Evolutionary conservation across 768 basidiomycete genomes (phyloP).

Genomic region (Amanita exitialis): DNA sequence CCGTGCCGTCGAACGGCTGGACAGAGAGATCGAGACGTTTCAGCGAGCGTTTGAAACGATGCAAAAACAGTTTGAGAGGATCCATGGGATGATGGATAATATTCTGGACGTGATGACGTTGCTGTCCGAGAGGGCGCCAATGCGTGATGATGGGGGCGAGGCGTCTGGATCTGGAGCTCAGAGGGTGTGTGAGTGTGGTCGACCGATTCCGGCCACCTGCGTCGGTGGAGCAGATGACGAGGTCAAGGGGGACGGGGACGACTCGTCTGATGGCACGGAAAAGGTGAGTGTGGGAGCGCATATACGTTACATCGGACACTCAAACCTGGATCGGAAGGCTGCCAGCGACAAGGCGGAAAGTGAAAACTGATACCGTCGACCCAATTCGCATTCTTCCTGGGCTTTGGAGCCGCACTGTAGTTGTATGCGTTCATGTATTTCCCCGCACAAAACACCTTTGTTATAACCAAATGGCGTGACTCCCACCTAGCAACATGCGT

Average conservation of each 20-base stretch:
- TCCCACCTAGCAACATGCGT: slow-evolving; percentile 30
- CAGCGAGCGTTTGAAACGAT: not conserved
- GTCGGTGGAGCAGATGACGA: not conserved
- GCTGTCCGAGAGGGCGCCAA: not conserved
- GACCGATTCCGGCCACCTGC: not conserved
- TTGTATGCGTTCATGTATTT: no score
- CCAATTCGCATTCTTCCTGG: no score
- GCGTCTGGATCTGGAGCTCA: no score
- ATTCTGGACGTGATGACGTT: not conserved
- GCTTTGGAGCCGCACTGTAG: no score
- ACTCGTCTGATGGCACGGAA: not conserved
- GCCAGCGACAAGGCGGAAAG: no score
- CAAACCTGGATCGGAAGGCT: no score
- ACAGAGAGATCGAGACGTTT: not conserved
- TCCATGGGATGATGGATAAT: not conserved
- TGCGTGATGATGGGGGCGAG: not conserved
- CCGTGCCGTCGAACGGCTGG: not conserved
- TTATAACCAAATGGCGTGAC: slow-evolving; percentile 41
- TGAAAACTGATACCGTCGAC: no score
- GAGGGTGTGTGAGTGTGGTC: not conserved
- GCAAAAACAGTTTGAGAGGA: not conserved
- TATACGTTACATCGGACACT: no score
- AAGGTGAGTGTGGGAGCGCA: not conserved
- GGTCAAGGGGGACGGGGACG: not conserved
- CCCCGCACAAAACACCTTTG: no score